Percentiles rank a stretch among this genome's conserved stretches.
phyloP scores from a whole-genome alignment of 257 asterid genomes.

The Verbena officinalis region DNA sequence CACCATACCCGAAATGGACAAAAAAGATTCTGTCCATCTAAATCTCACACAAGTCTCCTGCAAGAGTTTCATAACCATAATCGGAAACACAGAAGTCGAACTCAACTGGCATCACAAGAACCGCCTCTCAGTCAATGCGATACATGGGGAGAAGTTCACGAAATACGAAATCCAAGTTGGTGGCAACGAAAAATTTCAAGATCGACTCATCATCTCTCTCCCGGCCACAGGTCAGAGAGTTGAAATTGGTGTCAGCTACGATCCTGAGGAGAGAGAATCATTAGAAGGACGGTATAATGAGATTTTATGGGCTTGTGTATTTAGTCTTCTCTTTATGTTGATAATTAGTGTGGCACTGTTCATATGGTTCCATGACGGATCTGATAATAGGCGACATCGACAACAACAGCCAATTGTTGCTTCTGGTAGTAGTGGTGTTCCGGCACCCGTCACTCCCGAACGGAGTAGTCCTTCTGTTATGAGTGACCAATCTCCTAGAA shows the following conservation, averaged over 20 bases:
- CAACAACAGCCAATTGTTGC: conserved; percentile 15
- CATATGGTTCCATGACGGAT: conserved; percentile 44
- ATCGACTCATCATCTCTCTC: conserved; percentile 62
- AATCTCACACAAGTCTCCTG: conserved; percentile 52
- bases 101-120: conserved; percentile 62
- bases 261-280: conserved; percentile 47
- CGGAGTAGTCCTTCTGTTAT: conserved; percentile 45
- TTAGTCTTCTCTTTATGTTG: conserved; percentile 32
- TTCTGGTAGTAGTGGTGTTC: conserved; percentile 36
- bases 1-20: conserved; percentile 53
- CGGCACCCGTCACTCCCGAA: conserved; percentile 66
- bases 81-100: conserved; percentile 69
- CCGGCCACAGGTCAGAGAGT: conserved; percentile 77
- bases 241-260: conserved; percentile 55
- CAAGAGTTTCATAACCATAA: conserved; percentile 54
- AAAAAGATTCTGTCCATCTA: conserved; percentile 42
- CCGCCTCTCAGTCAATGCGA: conserved; percentile 44
- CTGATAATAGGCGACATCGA: conserved; percentile 40
- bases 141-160: conserved; percentile 39
- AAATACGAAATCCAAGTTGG: conserved; percentile 55
- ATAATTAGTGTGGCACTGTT: conserved; percentile 29
- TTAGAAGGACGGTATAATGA: conserved; percentile 15
- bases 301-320: conserved; percentile 34
- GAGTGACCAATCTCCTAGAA: conserved; percentile 74
- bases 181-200: conserved; percentile 47